Evolutionary conservation across 768 basidiomycete genomes (phyloP).

Genomic region (Mycena latifolia): DNA sequence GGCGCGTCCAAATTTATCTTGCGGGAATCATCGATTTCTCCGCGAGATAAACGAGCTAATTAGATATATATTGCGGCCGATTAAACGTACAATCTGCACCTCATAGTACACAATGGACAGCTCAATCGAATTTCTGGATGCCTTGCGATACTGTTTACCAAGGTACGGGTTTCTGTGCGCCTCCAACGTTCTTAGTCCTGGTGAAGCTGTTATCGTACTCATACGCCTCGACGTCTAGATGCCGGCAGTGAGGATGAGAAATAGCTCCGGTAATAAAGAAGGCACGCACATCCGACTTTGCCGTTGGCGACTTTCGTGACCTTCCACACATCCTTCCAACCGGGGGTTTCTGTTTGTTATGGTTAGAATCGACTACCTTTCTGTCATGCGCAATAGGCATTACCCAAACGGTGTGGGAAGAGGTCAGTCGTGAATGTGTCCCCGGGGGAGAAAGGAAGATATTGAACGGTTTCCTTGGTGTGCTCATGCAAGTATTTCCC

Average conservation of each 20-base stretch:
- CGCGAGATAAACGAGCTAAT: no score
- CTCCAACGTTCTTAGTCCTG: constrained; percentile 14
- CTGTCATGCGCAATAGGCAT: neutral
- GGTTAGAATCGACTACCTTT: neutral
- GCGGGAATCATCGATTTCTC: no score
- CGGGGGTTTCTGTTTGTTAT: constrained; percentile 9
- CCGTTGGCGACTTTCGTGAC: constrained; percentile 11
- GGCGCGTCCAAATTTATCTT: no score
- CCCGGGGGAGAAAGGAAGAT: constrained; percentile 16
- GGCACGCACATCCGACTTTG: constrained; percentile 20
- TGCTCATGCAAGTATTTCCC: constrained; percentile 28
- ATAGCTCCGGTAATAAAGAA: constrained; percentile 1
- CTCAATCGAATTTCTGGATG: no score
- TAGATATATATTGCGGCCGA: no score
- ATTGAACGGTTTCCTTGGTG: constrained; percentile 22
- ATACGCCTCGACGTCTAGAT: constrained; percentile 22
- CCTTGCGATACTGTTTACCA: no score
- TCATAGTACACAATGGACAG: no score
- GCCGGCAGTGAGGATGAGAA: constrained; percentile 8
- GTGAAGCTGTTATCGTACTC: constrained; percentile 17
- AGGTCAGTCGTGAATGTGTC: constrained; percentile 15
- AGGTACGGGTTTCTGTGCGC: constrained; percentile 1
- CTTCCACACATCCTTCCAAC: constrained; percentile 22
- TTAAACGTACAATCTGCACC: no score
- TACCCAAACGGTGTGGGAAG: constrained; percentile 17